These are phyloP conservation scores for Taxawa tesnikishii DNA, from an alignment of 2,329 filamentous ascomycete species.

Conservation along the genomic window DNA sequence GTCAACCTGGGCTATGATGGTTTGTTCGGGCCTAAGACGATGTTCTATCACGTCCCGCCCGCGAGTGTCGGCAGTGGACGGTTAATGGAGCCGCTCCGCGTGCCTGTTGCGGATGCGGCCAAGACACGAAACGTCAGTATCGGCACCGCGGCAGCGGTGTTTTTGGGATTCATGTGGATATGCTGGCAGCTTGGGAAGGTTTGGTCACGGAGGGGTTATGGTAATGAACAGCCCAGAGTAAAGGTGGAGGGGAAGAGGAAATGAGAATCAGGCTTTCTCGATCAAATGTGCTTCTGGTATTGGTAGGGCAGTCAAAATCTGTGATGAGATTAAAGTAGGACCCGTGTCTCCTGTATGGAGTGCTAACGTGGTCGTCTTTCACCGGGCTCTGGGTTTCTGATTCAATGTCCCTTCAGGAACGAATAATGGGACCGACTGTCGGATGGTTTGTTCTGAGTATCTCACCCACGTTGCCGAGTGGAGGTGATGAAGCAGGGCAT, in stretches of 20 bases:
- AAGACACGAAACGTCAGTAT: constrained; percentile 24
- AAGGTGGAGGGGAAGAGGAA: not conserved
- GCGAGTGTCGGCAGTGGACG: constrained; percentile 2
- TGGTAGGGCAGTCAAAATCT: no score
- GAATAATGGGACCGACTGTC: no score
- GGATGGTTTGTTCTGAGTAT: no score
- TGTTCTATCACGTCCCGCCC: constrained; percentile 62
- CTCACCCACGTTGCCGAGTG: no score
- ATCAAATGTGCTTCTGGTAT: no score
- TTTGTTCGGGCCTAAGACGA: constrained; percentile 61
- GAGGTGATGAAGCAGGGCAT: constrained; percentile 40
- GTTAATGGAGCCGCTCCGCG: constrained; percentile 17
- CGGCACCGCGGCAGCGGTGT: constrained; percentile 29
- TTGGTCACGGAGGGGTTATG: not conserved
- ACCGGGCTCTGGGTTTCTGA: no score
- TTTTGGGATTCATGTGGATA: constrained; percentile 32
- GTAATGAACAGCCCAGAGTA: not conserved
- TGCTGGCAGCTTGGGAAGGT: constrained; percentile 25
- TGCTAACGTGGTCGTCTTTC: no score
- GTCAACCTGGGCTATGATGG: constrained; percentile 76
- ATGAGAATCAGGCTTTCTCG: not conserved
- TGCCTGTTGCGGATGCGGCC: constrained; percentile 29
- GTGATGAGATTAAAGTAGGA: no score
- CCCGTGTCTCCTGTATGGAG: no score
- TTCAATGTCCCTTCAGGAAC: no score